phyloP scores from a whole-genome alignment of 208 protist genomes.

The Endotrypanum monterogeii region DNA sequence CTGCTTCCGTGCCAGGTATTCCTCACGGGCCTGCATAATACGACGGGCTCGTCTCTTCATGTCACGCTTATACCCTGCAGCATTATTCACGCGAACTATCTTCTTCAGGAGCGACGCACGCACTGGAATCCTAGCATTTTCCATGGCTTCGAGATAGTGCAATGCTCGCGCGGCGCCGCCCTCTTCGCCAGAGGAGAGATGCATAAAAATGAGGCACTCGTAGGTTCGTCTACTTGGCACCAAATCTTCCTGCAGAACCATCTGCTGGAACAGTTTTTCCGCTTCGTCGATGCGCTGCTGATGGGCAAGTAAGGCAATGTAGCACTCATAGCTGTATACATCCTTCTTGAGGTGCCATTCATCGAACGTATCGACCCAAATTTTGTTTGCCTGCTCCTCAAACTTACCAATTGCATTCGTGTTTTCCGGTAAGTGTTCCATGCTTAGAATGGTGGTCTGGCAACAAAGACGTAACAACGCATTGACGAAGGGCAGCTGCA shows the following conservation, averaged over 20 bases:
- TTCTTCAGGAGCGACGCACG: constrained; percentile 82
- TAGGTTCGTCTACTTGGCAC: constrained; percentile 82
- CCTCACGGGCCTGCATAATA: constrained; percentile 91
- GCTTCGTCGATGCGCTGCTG: constrained; percentile 90
- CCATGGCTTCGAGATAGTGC: constrained; percentile 90
- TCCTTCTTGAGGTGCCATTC: constrained; percentile 85
- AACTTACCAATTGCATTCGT: constrained; percentile 58
- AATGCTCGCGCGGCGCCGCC: constrained; percentile 84
- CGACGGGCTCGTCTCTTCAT: constrained; percentile 92
- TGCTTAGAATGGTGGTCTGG: constrained; percentile 75
- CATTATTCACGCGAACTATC: constrained; percentile 88
- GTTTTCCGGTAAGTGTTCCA: constrained; percentile 73
- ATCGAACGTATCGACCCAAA: constrained; percentile 83
- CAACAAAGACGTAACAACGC: constrained; percentile 84
- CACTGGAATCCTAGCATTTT: constrained; percentile 67
- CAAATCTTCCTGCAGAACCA: constrained; percentile 78
- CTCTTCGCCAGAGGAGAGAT: constrained; percentile 90
- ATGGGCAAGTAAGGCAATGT: constrained; percentile 85
- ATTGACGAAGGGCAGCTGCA: constrained; percentile 81
- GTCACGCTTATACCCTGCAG: constrained; percentile 87
- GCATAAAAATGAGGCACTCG: constrained; percentile 92
- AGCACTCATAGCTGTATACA: constrained; percentile 89
- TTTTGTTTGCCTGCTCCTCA: constrained; percentile 76
- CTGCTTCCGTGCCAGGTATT: constrained; percentile 77
- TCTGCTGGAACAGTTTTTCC: constrained; percentile 87